phyloP scores from a whole-genome alignment of 352 stramenopile genomes.

The Globisporangium alternatum region DNA sequence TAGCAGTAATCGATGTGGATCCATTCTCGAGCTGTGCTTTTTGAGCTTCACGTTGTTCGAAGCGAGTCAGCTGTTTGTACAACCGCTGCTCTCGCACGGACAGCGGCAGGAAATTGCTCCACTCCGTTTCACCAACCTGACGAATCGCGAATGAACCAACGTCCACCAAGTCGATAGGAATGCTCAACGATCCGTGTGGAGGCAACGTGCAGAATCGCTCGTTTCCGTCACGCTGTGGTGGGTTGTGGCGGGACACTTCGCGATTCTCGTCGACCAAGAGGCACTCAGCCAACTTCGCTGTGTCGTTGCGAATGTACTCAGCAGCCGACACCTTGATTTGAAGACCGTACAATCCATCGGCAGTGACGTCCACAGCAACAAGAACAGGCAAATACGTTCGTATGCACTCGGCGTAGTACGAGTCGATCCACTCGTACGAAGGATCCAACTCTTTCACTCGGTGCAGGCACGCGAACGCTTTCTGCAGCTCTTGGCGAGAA shows the following conservation, averaged over 20 bases:
- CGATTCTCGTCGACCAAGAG: slow-evolving; percentile 59
- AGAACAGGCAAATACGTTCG: slow-evolving; percentile 69
- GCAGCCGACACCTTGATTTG: slow-evolving; percentile 76
- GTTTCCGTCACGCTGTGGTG: slow-evolving; percentile 34
- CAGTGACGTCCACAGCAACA: slow-evolving; percentile 60
- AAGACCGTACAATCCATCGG: slow-evolving; percentile 72
- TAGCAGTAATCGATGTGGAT: slow-evolving; percentile 33
- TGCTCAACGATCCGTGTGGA: slow-evolving; percentile 48
- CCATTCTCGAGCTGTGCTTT: slow-evolving; percentile 49
- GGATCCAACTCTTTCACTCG: slow-evolving; percentile 67
- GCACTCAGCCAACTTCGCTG: slow-evolving; percentile 67
- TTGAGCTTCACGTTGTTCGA: slow-evolving; percentile 66
- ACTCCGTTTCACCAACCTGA: slow-evolving; percentile 80
- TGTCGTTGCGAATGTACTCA: slow-evolving; percentile 77
- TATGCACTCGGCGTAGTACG: slow-evolving; percentile 68
- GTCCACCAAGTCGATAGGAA: slow-evolving; percentile 76
- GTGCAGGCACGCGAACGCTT: slow-evolving; percentile 70
- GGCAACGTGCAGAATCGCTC: slow-evolving; percentile 62
- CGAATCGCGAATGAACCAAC: slow-evolving; percentile 75
- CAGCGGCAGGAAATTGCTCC: slow-evolving; percentile 74
- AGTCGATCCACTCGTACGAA: slow-evolving; percentile 84
- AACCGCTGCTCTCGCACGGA: slow-evolving; percentile 72
- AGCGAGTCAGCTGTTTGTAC: slow-evolving; percentile 71
- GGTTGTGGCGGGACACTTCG: slow-evolving; percentile 53
- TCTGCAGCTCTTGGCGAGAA: slow-evolving; percentile 54